Conservation (phyloP, 2,329 filamentous ascomycete genomes). For the Colletotrichum sp. region DNA sequence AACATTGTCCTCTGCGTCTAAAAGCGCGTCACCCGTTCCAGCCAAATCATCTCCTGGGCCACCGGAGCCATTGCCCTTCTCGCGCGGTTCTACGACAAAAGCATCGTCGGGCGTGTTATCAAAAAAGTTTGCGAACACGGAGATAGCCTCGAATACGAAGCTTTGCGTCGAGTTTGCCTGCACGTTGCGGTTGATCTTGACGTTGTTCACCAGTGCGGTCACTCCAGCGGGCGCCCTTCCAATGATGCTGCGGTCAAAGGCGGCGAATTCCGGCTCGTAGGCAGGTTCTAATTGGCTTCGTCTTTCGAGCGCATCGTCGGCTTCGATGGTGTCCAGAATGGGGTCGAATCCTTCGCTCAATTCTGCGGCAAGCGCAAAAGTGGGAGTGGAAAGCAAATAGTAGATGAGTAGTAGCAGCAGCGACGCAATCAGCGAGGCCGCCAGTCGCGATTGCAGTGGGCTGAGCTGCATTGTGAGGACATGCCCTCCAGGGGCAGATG, state of each 20-base stretch:
- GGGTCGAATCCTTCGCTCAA: constrained; percentile 28
- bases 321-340: constrained; percentile 25
- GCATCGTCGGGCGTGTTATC: constrained; percentile 18
- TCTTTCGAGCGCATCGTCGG: constrained; percentile 20
- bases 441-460: constrained; percentile 74
- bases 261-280: constrained; percentile 67
- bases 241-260: constrained; percentile 67
- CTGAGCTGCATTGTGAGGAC: constrained; percentile 62
- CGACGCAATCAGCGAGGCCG: constrained; percentile 68
- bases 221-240: constrained; percentile 62
- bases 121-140: constrained; percentile 48
- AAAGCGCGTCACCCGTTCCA: constrained; percentile 17
- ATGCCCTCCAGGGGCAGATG: constrained; percentile 46
- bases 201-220: constrained; percentile 67
- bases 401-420: constrained; percentile 65
- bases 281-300: constrained; percentile 22
- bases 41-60: constrained; percentile 24
- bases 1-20: constrained; percentile 17
- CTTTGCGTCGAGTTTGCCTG: constrained; percentile 64
- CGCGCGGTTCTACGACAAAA: constrained; percentile 1
- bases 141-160: constrained; percentile 67
- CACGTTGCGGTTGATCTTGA: constrained; percentile 63
- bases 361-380: constrained; percentile 69
- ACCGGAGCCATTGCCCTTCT: constrained; percentile 29
- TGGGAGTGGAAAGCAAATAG: constrained; percentile 62